Evolutionary conservation across 176 grass and related monocot species (phyloP).

Genomic region (Lolium multiflorum): DNA sequence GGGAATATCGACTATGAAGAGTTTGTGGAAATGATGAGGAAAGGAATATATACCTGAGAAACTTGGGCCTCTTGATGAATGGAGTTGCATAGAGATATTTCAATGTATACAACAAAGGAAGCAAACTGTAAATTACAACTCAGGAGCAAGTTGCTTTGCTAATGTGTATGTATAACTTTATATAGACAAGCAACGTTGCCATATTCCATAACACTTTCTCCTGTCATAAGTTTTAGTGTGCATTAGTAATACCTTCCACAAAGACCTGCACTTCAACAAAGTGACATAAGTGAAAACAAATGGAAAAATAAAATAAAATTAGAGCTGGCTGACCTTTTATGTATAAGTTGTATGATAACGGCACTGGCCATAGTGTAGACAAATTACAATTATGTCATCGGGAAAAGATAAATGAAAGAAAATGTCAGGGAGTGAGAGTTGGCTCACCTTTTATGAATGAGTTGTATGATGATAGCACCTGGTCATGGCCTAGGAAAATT

Average conservation of each 20-base stretch:
- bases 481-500: not conserved
- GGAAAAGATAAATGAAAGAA: conserved; percentile 44
- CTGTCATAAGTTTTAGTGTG: not conserved
- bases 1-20: conserved; percentile 82
- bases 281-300: not conserved
- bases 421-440: conserved; percentile 4
- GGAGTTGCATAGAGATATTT: conserved; percentile 40
- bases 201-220: not conserved
- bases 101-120: conserved; percentile 29
- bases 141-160: conserved; percentile 31
- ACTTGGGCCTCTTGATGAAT: conserved; percentile 26
- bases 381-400: conserved; percentile 26
- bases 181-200: not conserved
- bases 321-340: conserved; percentile 37
- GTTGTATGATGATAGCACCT: conserved; percentile 18
- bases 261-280: not conserved
- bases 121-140: conserved; percentile 29
- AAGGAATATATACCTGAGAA: conserved; percentile 56
- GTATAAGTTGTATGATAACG: not conserved
- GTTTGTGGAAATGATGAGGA: conserved; percentile 86
- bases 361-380: not conserved
- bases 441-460: conserved; percentile 32
- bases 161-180: not conserved
- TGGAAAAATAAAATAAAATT: conserved; percentile 14
- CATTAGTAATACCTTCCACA: not conserved